Evolutionary conservation across 768 basidiomycete genomes (phyloP), one percentile per base, ranked within the genome.

Genomic region (Boletus huronensis): DNA sequence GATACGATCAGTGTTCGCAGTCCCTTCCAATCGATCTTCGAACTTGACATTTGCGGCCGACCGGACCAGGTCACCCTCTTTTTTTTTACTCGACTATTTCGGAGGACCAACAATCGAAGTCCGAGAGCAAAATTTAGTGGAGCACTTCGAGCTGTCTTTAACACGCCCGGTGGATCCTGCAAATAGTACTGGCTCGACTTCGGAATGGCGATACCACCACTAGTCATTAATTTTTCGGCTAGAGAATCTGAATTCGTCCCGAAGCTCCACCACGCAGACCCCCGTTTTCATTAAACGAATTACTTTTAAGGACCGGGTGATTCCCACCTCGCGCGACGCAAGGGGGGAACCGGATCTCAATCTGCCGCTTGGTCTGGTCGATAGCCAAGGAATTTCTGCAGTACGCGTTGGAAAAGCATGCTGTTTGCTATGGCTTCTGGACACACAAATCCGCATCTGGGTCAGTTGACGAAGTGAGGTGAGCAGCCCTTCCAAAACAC

Each of bases 381-480:
- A 43, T 53, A 55, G 50, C 23, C 25, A 57, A 50, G 35, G 42
- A 50, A 39, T 58, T 32, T 52, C 45, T 61, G 40, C 48, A 41
- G 44, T 58, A 48, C 59, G 43, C 64, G 51, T 62, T 68, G 60
- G 50, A 64, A 61, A 55, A 32, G 66, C 67, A 53, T 70, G 68
- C 51, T 54, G 60, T 52, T 17, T 55, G 55, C 42, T 45, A 50
- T 58, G 52, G 57, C 60, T 62, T 62, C 58, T 60, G 59, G 54
- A 52, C 61, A 60, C 59, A 55, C 52, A 55, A 58, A 56, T 38
- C 57, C 49, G 38, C 43, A 58, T 69, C 63, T 58, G 65, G 63
- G 42, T 51, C 53, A 50, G 28, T 40, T 53, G 58, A 53, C 41
- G 61, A 53, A 55, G 61, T 56, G 66, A 60, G 63, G 68, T 70